These are phyloP conservation scores for Zygosaccharomyces sapae DNA, from an alignment of 1,139 yeast species.

Conservation along the genomic window DNA sequence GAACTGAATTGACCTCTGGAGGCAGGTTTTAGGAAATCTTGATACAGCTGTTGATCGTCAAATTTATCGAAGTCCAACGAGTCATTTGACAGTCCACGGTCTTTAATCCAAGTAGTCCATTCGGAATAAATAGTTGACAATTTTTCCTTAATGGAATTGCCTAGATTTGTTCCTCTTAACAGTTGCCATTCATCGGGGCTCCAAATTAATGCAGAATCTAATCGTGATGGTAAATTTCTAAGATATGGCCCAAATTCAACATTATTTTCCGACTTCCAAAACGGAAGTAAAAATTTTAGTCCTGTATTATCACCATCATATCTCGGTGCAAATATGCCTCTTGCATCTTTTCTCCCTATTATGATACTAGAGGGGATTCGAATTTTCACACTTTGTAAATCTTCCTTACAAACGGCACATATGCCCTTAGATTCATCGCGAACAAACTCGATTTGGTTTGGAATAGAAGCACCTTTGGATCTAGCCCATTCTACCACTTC, in stretches of 20 bases:
- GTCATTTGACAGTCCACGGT: not conserved
- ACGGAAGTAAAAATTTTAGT: conserved; percentile 48
- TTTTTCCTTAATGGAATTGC: conserved; percentile 36
- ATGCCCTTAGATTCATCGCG: conserved; percentile 37
- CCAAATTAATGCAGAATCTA: conserved; percentile 67
- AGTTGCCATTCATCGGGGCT: conserved; percentile 46
- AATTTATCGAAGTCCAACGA: conserved; percentile 10
- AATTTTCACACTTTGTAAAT: conserved; percentile 24
- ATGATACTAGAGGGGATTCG: conserved; percentile 42
- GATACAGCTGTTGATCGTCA: conserved; percentile 16
- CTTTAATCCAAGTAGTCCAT: conserved; percentile 26
- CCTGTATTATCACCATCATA: conserved; percentile 37
- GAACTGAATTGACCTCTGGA: conserved; percentile 9
- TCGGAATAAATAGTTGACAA: conserved; percentile 34
- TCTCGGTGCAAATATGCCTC: conserved; percentile 37
- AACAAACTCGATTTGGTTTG: conserved; percentile 35
- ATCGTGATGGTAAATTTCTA: conserved; percentile 50
- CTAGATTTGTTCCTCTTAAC: conserved; percentile 59
- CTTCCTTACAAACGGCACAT: conserved; percentile 38
- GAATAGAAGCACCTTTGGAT: conserved; percentile 44
- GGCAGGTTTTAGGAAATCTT: conserved; percentile 10
- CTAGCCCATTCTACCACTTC: conserved; percentile 48
- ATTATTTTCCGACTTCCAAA: conserved; percentile 37
- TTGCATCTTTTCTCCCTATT: conserved; percentile 44
- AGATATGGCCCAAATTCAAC: conserved; percentile 48